Conservation (phyloP, 2,329 filamentous ascomycete genomes). For the Sarocladium oryzae region DNA sequence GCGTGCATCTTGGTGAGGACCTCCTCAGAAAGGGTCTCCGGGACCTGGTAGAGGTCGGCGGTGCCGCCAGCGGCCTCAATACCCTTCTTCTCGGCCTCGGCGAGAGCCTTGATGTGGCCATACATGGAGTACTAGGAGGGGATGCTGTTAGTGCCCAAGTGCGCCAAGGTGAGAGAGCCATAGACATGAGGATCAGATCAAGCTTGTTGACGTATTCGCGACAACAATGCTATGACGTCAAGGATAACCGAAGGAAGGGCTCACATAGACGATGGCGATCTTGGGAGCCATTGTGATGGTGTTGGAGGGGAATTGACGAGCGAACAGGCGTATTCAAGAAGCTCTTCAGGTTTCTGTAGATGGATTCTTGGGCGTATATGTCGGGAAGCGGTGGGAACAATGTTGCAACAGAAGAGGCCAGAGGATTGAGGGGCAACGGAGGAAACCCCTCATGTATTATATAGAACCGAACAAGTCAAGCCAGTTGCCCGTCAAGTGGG, state of each 20-base stretch:
- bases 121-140: constrained; percentile 76
- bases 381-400: background rate
- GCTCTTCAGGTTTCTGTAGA: background rate
- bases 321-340: background rate
- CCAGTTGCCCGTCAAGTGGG: too few species aligned
- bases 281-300: constrained; percentile 71
- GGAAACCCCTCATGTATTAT: constrained; percentile 8
- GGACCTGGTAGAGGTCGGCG: constrained; percentile 78
- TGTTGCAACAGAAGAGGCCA: background rate
- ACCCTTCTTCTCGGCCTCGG: constrained; percentile 84
- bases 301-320: constrained; percentile 5
- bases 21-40: constrained; percentile 80
- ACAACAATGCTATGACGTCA: too few species aligned
- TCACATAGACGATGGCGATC: constrained; percentile 83
- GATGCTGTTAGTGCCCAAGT: too few species aligned
- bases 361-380: background rate
- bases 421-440: background rate
- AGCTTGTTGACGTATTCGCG: too few species aligned
- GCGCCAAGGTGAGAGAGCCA: too few species aligned
- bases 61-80: constrained; percentile 80
- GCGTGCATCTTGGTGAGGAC: constrained; percentile 90
- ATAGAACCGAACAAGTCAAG: background rate
- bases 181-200: too few species aligned
- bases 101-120: constrained; percentile 79
- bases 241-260: too few species aligned